Conservation (phyloP, 2,329 filamentous ascomycete genomes). For the Polytolypa hystricis region DNA sequence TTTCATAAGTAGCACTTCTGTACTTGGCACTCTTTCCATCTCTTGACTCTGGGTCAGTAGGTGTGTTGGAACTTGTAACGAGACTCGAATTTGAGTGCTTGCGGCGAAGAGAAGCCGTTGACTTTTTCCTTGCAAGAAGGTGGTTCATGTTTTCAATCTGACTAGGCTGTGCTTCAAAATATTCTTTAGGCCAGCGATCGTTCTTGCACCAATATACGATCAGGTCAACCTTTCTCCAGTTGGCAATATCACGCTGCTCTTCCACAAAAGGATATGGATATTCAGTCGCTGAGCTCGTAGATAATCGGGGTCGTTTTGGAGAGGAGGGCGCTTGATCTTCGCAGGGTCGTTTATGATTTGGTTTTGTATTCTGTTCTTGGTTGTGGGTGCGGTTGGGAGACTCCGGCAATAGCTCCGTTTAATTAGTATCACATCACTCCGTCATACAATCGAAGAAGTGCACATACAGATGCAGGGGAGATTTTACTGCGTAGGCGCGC, state of each 20-base stretch:
- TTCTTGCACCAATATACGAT: conserved; percentile 19
- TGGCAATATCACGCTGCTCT: neutral
- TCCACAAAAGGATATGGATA: conserved; percentile 3
- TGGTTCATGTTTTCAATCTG: conserved; percentile 16
- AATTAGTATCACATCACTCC: conserved; percentile 2
- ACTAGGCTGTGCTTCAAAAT: conserved; percentile 12
- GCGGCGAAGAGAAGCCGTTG: conserved; percentile 15
- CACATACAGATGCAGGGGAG: neutral
- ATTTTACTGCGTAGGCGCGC: neutral
- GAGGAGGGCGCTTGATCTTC: conserved; percentile 1
- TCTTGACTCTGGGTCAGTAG: conserved; percentile 14
- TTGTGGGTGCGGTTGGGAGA: conserved; percentile 1
- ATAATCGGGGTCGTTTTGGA: conserved; percentile 1
- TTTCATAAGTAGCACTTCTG: conserved; percentile 6
- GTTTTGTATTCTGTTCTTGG: conserved; percentile 1
- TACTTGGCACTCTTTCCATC: conserved; percentile 12
- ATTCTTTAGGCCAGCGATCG: conserved; percentile 18
- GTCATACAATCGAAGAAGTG: conserved; percentile 1
- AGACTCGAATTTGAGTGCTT: conserved; percentile 12
- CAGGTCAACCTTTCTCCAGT: conserved; percentile 6
- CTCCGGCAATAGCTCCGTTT: conserved; percentile 1
- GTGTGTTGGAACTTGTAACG: neutral
- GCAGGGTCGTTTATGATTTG: conserved; percentile 2
- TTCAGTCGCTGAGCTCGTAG: conserved; percentile 1
- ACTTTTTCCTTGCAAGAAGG: conserved; percentile 22